Evolutionary conservation across 2,329 filamentous ascomycete genomes (phyloP).

Genomic region (Colletotrichum cuscutae): DNA sequence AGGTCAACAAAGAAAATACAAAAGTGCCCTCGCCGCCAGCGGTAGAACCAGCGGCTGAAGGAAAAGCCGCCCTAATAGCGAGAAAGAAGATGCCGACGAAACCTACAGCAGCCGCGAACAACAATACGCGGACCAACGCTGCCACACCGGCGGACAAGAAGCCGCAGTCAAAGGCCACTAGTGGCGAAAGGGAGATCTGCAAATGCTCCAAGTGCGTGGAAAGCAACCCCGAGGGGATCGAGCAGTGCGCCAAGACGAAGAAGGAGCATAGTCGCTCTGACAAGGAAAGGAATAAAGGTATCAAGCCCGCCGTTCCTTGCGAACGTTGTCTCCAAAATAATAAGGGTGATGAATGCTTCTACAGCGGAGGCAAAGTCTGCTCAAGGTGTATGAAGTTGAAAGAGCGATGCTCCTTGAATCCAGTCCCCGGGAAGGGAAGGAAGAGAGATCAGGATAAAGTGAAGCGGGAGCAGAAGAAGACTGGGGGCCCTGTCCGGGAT

Average conservation of each 20-base stretch:
- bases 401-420: background rate
- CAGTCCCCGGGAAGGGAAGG: background rate
- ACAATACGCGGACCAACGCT: background rate
- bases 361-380: background rate
- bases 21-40: too few species aligned
- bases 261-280: background rate
- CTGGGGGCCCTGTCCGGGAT: background rate
- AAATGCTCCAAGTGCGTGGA: background rate
- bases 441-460: background rate
- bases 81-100: too few species aligned
- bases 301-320: background rate
- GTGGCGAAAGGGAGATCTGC: background rate
- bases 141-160: too few species aligned
- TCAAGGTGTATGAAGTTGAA: background rate
- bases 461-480: background rate
- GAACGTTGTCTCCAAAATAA: background rate
- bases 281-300: background rate
- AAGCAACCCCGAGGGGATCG: too few species aligned
- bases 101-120: too few species aligned
- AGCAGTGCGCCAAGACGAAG: background rate
- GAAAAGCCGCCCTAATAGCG: background rate
- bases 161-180: background rate
- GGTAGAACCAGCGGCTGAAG: background rate
- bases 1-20: background rate
- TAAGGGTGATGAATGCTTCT: background rate